Evolutionary conservation across 2,329 filamentous ascomycete species (phyloP).

Genomic region (Didymella pomorum): DNA sequence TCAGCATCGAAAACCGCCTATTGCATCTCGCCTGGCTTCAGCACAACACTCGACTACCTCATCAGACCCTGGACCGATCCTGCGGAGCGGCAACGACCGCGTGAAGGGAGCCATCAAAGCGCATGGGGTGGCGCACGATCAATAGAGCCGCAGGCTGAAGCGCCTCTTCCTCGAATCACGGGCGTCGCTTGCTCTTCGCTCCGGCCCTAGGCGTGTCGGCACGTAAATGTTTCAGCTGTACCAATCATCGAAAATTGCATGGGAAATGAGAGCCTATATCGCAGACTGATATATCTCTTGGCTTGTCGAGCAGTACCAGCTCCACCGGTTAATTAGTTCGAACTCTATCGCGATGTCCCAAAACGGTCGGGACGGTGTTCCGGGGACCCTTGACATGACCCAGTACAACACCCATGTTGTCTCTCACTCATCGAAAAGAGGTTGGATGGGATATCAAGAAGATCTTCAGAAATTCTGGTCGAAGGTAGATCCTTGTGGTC

Average conservation of each 20-base stretch:
- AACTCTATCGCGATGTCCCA: slow-evolving; percentile 8
- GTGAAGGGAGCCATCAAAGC: neutral
- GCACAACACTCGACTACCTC: neutral
- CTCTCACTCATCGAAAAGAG: neutral
- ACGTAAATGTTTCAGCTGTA: neutral
- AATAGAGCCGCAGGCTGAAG: slow-evolving; percentile 7
- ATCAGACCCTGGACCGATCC: neutral
- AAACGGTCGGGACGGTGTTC: slow-evolving; percentile 6
- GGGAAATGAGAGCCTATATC: slow-evolving; percentile 7
- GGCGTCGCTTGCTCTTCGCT: too few relatives aligned
- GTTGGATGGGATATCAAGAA: neutral
- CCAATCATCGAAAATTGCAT: neutral
- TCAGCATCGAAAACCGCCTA: neutral
- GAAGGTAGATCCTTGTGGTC: neutral
- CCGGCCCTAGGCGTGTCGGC: neutral
- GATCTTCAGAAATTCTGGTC: neutral
- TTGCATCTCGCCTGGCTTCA: neutral
- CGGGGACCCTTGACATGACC: neutral
- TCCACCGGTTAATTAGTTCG: slow-evolving; percentile 15
- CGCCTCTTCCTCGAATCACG: neutral
- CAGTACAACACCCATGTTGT: slow-evolving; percentile 1
- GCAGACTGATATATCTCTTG: slow-evolving; percentile 7
- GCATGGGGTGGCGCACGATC: neutral
- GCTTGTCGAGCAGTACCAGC: neutral
- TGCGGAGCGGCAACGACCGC: neutral